A percentile compares a stretch with the other conserved stretches of the same genome.
These are phyloP conservation scores for Aspergillus aculeatus DNA, from an alignment of 2,329 filamentous ascomycete genomes.

Conservation along the genomic window DNA sequence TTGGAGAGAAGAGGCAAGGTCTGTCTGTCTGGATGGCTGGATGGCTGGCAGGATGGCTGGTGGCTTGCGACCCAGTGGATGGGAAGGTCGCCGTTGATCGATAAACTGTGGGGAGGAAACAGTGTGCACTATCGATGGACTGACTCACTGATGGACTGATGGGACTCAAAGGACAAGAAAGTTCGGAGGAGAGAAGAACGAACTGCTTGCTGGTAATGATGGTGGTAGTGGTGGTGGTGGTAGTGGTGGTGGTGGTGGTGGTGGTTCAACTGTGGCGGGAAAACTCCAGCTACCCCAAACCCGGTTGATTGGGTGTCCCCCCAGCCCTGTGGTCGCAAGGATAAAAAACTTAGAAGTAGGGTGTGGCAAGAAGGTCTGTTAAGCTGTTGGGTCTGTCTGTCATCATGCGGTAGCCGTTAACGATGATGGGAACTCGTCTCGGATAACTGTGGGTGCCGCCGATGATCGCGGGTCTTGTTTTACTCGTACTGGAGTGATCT, in stretches of 20 bases:
- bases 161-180: not conserved
- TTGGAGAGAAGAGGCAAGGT: not conserved
- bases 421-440: not conserved
- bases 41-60: not conserved
- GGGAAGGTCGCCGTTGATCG: not conserved
- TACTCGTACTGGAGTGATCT: not conserved
- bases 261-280: conserved; percentile 7
- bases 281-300: not conserved
- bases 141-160: not conserved
- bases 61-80: not conserved
- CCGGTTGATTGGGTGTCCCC: not conserved
- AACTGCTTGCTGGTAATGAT: not conserved
- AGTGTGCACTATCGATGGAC: not conserved
- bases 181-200: not conserved
- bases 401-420: not conserved
- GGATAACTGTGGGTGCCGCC: not conserved
- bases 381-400: not conserved
- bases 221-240: not conserved
- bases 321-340: not conserved
- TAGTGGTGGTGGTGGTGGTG: not conserved
- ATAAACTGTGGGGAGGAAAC: not conserved
- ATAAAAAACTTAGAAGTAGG: not conserved
- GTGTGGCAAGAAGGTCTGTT: not conserved
- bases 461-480: not conserved
- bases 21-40: not conserved